phyloP scores from a whole-genome alignment of 768 basidiomycete genomes.

The Gautieria morchelliformis region DNA sequence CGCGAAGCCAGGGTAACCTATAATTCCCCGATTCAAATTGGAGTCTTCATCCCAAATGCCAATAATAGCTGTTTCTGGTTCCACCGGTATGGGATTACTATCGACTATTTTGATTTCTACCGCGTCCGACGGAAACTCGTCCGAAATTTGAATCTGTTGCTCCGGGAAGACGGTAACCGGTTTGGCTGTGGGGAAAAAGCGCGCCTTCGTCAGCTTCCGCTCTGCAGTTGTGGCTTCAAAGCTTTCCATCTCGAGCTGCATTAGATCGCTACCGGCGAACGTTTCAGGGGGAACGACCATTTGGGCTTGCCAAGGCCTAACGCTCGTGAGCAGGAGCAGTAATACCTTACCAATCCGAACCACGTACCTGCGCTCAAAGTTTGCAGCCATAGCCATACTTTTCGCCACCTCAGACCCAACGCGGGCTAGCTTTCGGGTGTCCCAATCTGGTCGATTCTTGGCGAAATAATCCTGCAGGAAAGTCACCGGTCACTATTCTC shows the following conservation, averaged over 20 bases:
- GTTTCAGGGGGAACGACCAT: constrained; percentile 7
- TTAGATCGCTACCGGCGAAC: constrained; percentile 7
- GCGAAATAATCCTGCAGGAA: neutral
- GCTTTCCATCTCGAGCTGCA: constrained; percentile 4
- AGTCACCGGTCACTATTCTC: neutral
- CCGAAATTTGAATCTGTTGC: neutral
- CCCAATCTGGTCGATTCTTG: neutral
- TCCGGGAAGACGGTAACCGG: neutral
- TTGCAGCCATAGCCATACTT: constrained; percentile 10
- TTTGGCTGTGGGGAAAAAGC: neutral
- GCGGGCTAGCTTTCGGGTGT: constrained; percentile 3
- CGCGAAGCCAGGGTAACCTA: too few species aligned
- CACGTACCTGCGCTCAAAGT: constrained; percentile 7
- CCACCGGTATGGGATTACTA: neutral
- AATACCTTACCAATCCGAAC: neutral
- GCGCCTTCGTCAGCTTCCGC: neutral
- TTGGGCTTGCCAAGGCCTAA: constrained; percentile 4
- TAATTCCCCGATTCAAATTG: too few species aligned
- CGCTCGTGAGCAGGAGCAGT: neutral
- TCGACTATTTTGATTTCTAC: neutral
- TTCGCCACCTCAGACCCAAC: constrained; percentile 3
- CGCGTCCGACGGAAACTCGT: neutral
- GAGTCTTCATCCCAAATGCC: neutral
- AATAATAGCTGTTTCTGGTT: neutral
- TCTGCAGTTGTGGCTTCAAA: constrained; percentile 1